Evolutionary conservation across 2,329 filamentous ascomycete species (phyloP).

Genomic region (Mycosphaerella arachidis): DNA sequence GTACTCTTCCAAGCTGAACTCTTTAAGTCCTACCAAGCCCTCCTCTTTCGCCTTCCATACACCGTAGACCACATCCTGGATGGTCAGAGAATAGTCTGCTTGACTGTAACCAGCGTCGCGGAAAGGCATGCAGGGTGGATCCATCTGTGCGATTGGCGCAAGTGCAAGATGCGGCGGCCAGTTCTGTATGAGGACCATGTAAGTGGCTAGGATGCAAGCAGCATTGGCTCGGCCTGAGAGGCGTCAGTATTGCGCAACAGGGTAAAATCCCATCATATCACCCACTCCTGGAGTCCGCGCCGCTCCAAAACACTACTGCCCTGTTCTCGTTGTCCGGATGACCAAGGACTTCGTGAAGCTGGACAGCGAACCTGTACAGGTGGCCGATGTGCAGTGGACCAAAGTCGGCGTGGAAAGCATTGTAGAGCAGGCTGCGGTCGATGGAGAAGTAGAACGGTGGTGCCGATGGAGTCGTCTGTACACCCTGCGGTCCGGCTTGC

Average conservation of each 20-base stretch:
- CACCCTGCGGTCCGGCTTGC: conserved; percentile 53
- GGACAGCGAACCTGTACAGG: conserved; percentile 90
- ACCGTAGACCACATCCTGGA: conserved; percentile 96
- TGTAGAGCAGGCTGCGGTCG: conserved; percentile 80
- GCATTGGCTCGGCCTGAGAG: conserved; percentile 77
- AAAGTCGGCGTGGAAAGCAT: conserved; percentile 98
- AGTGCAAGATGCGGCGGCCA: conserved; percentile 96
- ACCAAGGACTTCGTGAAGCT: conserved; percentile 90
- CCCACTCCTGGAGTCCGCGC: conserved; percentile 83
- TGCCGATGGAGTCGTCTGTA: conserved; percentile 34
- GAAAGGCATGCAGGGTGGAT: conserved; percentile 98
- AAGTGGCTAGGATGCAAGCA: conserved; percentile 89
- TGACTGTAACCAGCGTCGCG: conserved; percentile 97
- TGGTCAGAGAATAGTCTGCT: conserved; percentile 90
- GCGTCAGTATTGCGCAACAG: conserved; percentile 22
- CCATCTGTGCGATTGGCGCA: conserved; percentile 91
- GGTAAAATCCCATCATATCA: conserved; percentile 20
- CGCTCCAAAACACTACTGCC: conserved; percentile 94
- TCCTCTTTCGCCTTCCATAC: conserved; percentile 99
- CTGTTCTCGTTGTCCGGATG: conserved; percentile 85
- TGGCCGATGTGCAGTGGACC: conserved; percentile 96
- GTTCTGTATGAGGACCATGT: conserved; percentile 97
- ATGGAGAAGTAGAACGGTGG: conserved; percentile 89
- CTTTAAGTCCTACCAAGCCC: conserved; percentile 81
- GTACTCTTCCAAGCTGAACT: conserved; percentile 96